Evolutionary conservation across 768 basidiomycete genomes (phyloP).

Genomic region (Fomitopsis serialis): DNA sequence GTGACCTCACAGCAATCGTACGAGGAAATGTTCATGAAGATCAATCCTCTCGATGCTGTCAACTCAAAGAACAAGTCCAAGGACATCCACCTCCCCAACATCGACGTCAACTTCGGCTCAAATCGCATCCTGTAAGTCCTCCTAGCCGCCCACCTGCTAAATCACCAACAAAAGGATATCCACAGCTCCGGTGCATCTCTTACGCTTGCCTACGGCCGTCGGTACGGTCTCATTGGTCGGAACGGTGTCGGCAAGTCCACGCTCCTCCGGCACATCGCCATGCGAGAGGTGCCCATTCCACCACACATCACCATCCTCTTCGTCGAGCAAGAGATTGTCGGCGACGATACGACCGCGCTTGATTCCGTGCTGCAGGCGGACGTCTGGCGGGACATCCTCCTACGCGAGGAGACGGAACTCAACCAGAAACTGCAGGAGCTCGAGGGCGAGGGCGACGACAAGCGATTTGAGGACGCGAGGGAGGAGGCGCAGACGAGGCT

Average conservation of each 20-base stretch:
- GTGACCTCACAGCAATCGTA: slow-evolving; percentile 71
- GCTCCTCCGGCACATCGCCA: slow-evolving; percentile 86
- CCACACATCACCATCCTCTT: slow-evolving; percentile 95
- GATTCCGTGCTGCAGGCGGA: slow-evolving; percentile 99
- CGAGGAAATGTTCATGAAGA: slow-evolving; percentile 99
- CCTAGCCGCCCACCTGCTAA: background rate
- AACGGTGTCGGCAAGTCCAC: slow-evolving; percentile 91
- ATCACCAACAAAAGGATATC: slow-evolving; percentile 6
- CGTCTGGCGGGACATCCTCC: slow-evolving; percentile 92
- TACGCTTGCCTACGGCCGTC: slow-evolving; percentile 82
- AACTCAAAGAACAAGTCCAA: slow-evolving; percentile 92
- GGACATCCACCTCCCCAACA: slow-evolving; percentile 90
- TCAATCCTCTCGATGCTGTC: slow-evolving; percentile 87
- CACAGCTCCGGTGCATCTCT: slow-evolving; percentile 76
- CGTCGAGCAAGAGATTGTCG: slow-evolving; percentile 97
- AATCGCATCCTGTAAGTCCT: slow-evolving; percentile 78
- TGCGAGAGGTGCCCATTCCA: slow-evolving; percentile 92
- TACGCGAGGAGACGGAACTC: slow-evolving; percentile 77
- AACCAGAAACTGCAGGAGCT: slow-evolving; percentile 69
- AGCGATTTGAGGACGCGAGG: slow-evolving; percentile 75
- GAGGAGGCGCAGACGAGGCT: slow-evolving; percentile 80
- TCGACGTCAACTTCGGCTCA: slow-evolving; percentile 95
- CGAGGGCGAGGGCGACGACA: slow-evolving; percentile 72
- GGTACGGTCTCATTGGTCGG: slow-evolving; percentile 86
- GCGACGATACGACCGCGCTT: slow-evolving; percentile 89